Evolutionary conservation across 305 asterid species (phyloP).

Genomic region (Solanum aculeatissimum): DNA sequence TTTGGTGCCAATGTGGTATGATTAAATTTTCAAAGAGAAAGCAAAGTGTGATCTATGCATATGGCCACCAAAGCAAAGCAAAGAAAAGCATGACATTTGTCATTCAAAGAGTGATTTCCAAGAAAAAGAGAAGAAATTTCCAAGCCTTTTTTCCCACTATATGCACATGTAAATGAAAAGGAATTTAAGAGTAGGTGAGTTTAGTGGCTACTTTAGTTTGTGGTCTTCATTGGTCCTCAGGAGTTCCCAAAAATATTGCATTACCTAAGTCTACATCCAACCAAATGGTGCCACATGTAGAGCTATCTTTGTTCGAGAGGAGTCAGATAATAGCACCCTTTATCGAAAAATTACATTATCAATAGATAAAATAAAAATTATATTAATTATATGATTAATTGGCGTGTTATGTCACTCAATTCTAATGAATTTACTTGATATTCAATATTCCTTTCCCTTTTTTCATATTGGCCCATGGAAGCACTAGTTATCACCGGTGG

Average conservation of each 20-base stretch:
- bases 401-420: neutral
- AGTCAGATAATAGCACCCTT: fast-evolving
- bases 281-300: neutral
- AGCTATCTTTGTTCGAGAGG: neutral
- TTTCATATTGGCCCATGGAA: neutral
- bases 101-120: neutral
- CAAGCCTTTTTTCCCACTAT: neutral
- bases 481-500: neutral
- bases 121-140: neutral
- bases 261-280: neutral
- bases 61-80: neutral
- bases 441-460: neutral
- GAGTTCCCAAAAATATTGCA: neutral
- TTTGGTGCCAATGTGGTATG: neutral
- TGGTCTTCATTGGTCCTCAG: neutral
- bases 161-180: neutral
- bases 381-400: neutral
- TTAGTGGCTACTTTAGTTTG: neutral
- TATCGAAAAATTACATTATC: neutral
- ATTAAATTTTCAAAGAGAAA: neutral
- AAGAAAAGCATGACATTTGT: neutral
- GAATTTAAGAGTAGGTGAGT: neutral
- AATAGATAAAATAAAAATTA: no score
- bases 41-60: neutral
- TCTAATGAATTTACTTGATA: no score